A percentile compares a stretch with the other conserved stretches of the same genome.
These are phyloP conservation scores for Chrysanthemum seticuspe DNA, from an alignment of 129 eudicot genomes.

Conservation along the genomic window DNA sequence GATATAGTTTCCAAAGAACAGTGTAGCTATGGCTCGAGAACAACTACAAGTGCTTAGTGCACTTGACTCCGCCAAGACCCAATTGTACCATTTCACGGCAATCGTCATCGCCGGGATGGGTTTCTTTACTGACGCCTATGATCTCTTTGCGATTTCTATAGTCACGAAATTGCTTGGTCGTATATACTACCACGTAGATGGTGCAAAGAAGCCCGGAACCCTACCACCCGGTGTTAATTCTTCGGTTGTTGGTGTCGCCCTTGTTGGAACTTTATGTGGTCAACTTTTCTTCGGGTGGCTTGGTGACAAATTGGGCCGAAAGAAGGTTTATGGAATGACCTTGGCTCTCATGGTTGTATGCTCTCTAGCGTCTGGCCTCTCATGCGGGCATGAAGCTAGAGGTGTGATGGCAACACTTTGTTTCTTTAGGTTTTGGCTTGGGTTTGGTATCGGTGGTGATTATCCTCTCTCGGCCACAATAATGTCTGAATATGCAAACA, in stretches of 20 bases:
- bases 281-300: conserved; percentile 69
- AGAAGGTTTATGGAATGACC: conserved; percentile 56
- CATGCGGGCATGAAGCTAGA: conserved; percentile 28
- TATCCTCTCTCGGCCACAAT: conserved; percentile 64
- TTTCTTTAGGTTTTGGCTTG: conserved; percentile 64
- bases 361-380: conserved; percentile 59
- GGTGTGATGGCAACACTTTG: conserved; percentile 52
- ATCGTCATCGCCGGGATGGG: conserved; percentile 65
- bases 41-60: conserved; percentile 57
- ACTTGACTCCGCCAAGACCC: conserved; percentile 60
- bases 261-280: conserved; percentile 49
- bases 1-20: no score
- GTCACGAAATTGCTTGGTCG: conserved; percentile 54
- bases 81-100: conserved; percentile 62
- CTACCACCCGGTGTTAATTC: conserved; percentile 46
- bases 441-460: conserved; percentile 68
- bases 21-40: conserved; percentile 45
- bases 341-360: conserved; percentile 49
- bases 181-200: conserved; percentile 38
- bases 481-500: conserved; percentile 64
- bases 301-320: conserved; percentile 63
- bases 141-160: conserved; percentile 48
- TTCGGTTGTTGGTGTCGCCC: conserved; percentile 53
- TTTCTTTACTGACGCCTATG: conserved; percentile 60
- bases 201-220: conserved; percentile 38